A percentile compares a stretch with the other conserved stretches of the same genome.
Conservation (phyloP, 1,139 yeast species). For the Yamadazyma sp. region DNA sequence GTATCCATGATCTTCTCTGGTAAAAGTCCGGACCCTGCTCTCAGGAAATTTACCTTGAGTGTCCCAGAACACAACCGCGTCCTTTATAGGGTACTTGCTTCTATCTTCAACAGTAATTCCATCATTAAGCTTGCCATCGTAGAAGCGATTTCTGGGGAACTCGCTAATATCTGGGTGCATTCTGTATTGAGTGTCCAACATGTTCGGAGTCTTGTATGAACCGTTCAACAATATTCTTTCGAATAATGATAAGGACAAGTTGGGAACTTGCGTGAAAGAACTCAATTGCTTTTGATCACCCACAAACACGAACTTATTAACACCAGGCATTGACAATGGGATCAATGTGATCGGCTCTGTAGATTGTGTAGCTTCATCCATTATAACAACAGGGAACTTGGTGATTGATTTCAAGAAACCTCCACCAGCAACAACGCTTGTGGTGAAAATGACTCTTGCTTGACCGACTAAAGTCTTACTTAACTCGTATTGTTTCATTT, state of each 20-base stretch:
- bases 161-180: conserved; percentile 69
- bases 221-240: conserved; percentile 59
- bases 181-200: conserved; percentile 73
- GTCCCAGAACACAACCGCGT: conserved; percentile 57
- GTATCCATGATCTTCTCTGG: conserved; percentile 50
- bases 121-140: conserved; percentile 53
- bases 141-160: conserved; percentile 60
- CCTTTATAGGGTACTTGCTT: conserved; percentile 34
- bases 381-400: conserved; percentile 64
- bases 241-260: conserved; percentile 56
- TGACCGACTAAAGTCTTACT: conserved; percentile 55
- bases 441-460: conserved; percentile 68
- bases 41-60: conserved; percentile 45
- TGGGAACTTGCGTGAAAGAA: conserved; percentile 66
- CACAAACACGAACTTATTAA: conserved; percentile 65
- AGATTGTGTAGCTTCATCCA: conserved; percentile 65
- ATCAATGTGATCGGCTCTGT: conserved; percentile 70
- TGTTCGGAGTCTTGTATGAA: conserved; percentile 56
- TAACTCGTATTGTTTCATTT: conserved; percentile 42
- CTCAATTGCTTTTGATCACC: conserved; percentile 71
- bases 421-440: conserved; percentile 73
- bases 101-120: conserved; percentile 58
- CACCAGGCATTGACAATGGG: conserved; percentile 68
- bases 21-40: conserved; percentile 42
- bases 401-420: conserved; percentile 55